phyloP scores from a whole-genome alignment of 305 asterid genomes.

The Salvia sclarea region DNA sequence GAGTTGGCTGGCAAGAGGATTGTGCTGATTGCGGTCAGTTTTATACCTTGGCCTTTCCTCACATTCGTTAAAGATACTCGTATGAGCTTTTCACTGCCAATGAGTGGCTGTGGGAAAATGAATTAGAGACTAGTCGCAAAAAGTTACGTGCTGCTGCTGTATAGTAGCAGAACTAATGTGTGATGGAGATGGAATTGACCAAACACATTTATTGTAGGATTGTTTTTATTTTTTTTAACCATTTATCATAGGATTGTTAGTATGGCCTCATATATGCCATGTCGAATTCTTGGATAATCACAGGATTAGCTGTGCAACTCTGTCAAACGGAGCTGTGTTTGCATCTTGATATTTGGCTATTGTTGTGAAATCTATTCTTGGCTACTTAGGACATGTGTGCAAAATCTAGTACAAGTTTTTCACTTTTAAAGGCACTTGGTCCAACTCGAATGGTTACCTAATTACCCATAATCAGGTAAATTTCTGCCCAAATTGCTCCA shows the following conservation, averaged over 20 bases:
- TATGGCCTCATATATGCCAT: not conserved
- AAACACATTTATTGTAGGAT: not conserved
- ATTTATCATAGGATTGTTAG: too few relatives aligned
- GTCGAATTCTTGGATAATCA: not conserved
- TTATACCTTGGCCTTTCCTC: not conserved
- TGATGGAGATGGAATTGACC: not conserved
- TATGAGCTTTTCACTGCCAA: constrained; percentile 3
- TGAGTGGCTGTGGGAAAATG: not conserved
- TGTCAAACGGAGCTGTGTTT: too few relatives aligned
- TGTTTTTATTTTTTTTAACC: too few relatives aligned
- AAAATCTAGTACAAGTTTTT: not conserved
- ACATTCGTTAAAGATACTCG: not conserved
- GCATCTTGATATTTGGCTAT: not conserved
- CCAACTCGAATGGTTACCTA: not conserved
- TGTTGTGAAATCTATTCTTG: not conserved
- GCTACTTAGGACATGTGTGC: not conserved
- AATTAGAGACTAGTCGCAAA: not conserved
- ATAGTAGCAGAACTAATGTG: not conserved
- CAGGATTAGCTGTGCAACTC: not conserved
- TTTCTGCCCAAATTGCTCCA: too few relatives aligned
- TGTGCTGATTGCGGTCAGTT: constrained; percentile 12
- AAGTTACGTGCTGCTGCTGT: not conserved
- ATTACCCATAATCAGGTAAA: too few relatives aligned
- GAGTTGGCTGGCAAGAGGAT: constrained; percentile 15
- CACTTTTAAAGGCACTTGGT: not conserved